Evolutionary conservation across 179 eudicot species (phyloP).

Genomic region (Silene vulgaris): DNA sequence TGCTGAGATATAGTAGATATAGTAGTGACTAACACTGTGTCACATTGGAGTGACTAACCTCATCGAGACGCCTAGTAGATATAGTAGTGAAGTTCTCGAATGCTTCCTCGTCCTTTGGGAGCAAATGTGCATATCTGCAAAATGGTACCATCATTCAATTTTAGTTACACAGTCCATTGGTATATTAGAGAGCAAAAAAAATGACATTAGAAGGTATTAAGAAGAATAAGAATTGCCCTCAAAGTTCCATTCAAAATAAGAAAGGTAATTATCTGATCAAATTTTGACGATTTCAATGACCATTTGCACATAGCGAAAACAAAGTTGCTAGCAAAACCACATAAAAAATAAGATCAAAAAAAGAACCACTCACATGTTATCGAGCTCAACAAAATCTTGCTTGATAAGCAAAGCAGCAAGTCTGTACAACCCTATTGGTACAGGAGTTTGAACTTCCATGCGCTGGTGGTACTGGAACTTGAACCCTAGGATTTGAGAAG

Average conservation of each 20-base stretch:
- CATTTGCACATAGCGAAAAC: neutral
- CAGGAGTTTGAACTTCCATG: conserved; percentile 62
- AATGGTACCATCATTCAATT: neutral
- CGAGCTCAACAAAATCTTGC: conserved; percentile 84
- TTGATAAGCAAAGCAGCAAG: conserved; percentile 89
- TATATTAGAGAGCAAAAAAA: neutral
- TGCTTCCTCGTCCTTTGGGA: conserved; percentile 92
- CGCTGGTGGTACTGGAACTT: conserved; percentile 97
- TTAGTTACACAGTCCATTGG: neutral
- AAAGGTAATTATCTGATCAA: too few species aligned
- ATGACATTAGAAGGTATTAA: neutral
- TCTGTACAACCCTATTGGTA: conserved; percentile 75
- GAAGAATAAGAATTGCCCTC: neutral
- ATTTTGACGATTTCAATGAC: neutral
- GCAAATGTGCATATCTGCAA: conserved; percentile 82
- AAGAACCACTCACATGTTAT: conserved; percentile 68
- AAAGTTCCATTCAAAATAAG: too few species aligned
- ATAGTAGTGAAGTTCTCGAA: conserved; percentile 63
- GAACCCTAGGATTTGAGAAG: conserved; percentile 92
- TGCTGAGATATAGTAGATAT: neutral
- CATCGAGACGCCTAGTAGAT: conserved; percentile 75
- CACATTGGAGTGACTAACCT: conserved; percentile 46
- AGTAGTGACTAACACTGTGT: neutral
- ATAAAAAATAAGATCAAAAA: neutral
- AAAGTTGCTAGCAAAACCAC: neutral